Evolutionary conservation across 352 stramenopile species (phyloP).

Genomic region (Pythium aquatile): DNA sequence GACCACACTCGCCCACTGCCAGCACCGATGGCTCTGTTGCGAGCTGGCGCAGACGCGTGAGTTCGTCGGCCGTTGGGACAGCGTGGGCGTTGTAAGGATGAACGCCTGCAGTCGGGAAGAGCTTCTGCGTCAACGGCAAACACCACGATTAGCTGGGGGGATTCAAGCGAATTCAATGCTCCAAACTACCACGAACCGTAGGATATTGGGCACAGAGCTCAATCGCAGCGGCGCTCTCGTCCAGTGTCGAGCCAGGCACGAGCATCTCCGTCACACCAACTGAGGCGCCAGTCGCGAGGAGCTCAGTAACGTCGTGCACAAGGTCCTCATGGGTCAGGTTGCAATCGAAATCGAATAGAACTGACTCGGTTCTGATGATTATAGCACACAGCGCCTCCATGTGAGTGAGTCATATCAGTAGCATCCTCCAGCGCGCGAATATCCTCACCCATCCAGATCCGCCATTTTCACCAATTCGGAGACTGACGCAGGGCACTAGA

Average conservation of each 20-base stretch:
- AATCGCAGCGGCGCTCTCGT: constrained; percentile 59
- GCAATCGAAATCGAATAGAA: constrained; percentile 82
- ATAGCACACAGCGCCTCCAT: background rate
- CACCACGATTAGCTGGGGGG: background rate
- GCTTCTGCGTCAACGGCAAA: constrained; percentile 15
- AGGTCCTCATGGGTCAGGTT: constrained; percentile 80
- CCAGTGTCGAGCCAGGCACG: constrained; percentile 67
- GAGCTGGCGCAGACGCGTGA: constrained; percentile 34
- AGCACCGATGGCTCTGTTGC: constrained; percentile 36
- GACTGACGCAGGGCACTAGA: background rate
- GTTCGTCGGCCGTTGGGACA: constrained; percentile 34
- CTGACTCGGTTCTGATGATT: background rate
- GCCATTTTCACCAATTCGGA: background rate
- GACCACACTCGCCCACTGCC: constrained; percentile 72
- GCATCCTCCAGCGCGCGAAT: background rate
- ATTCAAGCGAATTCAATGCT: background rate
- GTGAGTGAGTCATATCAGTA: background rate
- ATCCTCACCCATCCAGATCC: background rate
- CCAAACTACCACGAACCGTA: constrained; percentile 13
- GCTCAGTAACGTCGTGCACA: constrained; percentile 28
- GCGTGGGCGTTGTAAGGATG: constrained; percentile 74
- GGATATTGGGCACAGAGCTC: constrained; percentile 51
- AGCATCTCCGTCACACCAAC: constrained; percentile 70
- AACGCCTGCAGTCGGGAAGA: constrained; percentile 74
- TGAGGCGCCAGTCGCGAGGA: constrained; percentile 38